Percentiles rank a stretch among this genome's conserved stretches.
Conservation (phyloP, 169 alveolate species). For the Plasmodium vinckei region DNA sequence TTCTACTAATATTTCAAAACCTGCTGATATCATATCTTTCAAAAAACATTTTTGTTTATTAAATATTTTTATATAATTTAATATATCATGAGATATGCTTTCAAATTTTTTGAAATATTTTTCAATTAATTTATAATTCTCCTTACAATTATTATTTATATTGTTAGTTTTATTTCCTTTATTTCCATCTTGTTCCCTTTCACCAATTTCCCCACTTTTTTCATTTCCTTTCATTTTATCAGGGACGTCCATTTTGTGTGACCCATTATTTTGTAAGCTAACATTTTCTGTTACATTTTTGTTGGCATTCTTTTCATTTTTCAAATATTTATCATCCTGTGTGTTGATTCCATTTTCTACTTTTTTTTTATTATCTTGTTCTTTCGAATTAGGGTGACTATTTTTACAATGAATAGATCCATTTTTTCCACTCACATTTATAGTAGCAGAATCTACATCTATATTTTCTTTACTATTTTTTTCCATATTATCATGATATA, state of each 20-base stretch:
- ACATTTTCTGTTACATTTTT: constrained; percentile 1
- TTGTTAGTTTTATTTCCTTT: constrained; percentile 3
- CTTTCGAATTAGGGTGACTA: not conserved
- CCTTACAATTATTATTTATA: not conserved
- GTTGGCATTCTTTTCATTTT: constrained; percentile 3
- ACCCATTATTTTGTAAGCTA: not conserved
- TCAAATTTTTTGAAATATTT: constrained; percentile 26
- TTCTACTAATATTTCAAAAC: constrained; percentile 69
- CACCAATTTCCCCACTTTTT: constrained; percentile 23
- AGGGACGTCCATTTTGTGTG: too few species aligned
- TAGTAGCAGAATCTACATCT: not conserved
- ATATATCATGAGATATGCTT: constrained; percentile 45
- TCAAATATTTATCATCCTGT: not conserved
- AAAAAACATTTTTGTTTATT: constrained; percentile 45
- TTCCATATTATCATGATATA: constrained; percentile 47
- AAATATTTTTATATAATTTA: constrained; percentile 58
- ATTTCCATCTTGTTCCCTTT: not conserved
- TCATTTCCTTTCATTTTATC: constrained; percentile 3
- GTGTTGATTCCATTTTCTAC: not conserved
- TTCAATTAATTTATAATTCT: constrained; percentile 15
- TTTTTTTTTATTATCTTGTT: not conserved
- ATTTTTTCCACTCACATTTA: not conserved
- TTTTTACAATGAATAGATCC: not conserved
- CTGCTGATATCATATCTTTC: constrained; percentile 69
- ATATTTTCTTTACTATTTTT: not conserved